Evolutionary conservation across 2,329 filamentous ascomycete genomes (phyloP).

Genomic region (Botrytis cinerea): DNA sequence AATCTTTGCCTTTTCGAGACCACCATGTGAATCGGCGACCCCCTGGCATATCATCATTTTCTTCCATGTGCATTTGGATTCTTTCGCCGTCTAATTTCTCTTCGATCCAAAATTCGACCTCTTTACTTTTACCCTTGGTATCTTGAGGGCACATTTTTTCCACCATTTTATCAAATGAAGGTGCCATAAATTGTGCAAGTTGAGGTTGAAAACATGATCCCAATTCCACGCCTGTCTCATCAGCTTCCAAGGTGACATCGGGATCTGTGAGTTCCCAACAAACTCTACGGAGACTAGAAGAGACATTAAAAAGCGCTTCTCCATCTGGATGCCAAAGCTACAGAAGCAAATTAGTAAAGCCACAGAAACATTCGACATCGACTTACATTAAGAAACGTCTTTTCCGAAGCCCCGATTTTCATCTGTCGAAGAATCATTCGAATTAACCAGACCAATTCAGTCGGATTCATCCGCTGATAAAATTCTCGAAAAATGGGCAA

Average conservation of each 20-base stretch:
- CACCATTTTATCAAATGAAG: conserved; percentile 79
- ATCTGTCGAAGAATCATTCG: conserved; percentile 84
- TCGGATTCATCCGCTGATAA: conserved; percentile 87
- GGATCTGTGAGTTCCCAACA: conserved; percentile 91
- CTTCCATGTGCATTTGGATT: conserved; percentile 91
- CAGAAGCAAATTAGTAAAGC: conserved; percentile 41
- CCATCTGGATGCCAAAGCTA: conserved; percentile 80
- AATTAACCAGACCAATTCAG: conserved; percentile 92
- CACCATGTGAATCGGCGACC: conserved; percentile 81
- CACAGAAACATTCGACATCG: not conserved
- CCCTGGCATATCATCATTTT: conserved; percentile 67
- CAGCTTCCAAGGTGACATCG: conserved; percentile 68
- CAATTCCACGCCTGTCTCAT: conserved; percentile 72
- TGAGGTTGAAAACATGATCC: conserved; percentile 98
- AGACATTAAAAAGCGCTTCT: conserved; percentile 81
- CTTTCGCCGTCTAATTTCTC: conserved; percentile 96
- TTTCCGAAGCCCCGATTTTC: conserved; percentile 77
- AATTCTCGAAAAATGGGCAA: conserved; percentile 78
- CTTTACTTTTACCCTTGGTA: conserved; percentile 61
- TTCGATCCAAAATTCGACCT: conserved; percentile 90
- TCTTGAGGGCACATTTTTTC: conserved; percentile 53
- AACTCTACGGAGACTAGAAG: conserved; percentile 83
- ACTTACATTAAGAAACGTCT: conserved; percentile 70
- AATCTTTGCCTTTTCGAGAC: conserved; percentile 95
- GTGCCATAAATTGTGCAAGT: conserved; percentile 87